Base-by-base conservation (phyloP, 371 early-diverging fungal genomes). In the Batkoa obscura region DNA sequence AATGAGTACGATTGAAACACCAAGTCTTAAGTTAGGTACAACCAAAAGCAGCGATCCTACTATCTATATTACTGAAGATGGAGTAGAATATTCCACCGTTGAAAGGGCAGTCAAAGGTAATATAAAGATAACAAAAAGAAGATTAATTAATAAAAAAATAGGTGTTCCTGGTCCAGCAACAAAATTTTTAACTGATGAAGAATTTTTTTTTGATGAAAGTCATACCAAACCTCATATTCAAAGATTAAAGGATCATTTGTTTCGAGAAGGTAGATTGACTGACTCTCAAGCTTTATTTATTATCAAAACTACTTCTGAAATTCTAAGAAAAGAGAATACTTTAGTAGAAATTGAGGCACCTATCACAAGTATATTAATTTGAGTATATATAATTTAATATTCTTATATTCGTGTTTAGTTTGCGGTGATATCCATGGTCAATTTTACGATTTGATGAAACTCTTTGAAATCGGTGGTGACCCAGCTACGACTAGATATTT, bases 371-470 rank as follows among this genome's bases (percentile, higher is more conserved):
- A 67, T 23, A 59, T 15, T 8, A 0, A 31, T 34, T 6, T 33
- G 2, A 62, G 17, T 42, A 15, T 42, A 33, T 39, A 30, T 50
- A 5, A 42, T 32, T 32, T 41, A 13, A 30, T 36, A 8, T 50
- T 48, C 12, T 35, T 56, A 49, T 30, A 38, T 57, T 32, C 60
- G 23, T 33, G 49, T 43, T 62, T 66, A 79, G 89, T 94, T n/a
- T 93, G 96, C 65, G 99, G 99, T 38, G 99, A 99, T 72, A 86
- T 99, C 35, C 99, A 99, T 67, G 99, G 99, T 8, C 99, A 99
- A 69, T 98, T 83, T 68, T 93, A 81, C 64, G 99, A 99, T 71
- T 73, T 99, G 63, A 85, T 97, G 83, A 95, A 92, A 66, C 74
- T 99, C 23, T 92, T 99, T 67, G 90, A 94, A 64, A 90, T 95